Evolutionary conservation across 2,329 filamentous ascomycete genomes (phyloP).

Genomic region (Phaeomoniella chlamydospora): DNA sequence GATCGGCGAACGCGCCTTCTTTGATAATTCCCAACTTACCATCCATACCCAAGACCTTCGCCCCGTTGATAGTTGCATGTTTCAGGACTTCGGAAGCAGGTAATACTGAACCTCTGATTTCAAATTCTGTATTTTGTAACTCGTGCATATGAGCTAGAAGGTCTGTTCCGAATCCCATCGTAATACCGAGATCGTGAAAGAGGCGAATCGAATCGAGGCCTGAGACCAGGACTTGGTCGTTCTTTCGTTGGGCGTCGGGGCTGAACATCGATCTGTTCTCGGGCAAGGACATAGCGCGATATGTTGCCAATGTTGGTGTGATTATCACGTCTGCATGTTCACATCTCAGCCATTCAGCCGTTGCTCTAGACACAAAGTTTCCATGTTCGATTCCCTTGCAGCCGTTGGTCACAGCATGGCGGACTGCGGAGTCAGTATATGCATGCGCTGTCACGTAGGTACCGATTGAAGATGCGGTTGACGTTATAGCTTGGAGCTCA

Average conservation of each 20-base stretch:
- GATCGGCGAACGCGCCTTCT: slow-evolving; percentile 36
- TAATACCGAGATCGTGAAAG: slow-evolving; percentile 36
- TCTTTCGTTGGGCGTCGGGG: slow-evolving; percentile 32
- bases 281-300: slow-evolving; percentile 26
- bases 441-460: slow-evolving; percentile 45
- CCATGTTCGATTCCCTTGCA: slow-evolving; percentile 41
- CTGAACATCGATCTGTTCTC: slow-evolving; percentile 20
- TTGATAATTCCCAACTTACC: slow-evolving; percentile 34
- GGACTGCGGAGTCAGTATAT: slow-evolving; percentile 40
- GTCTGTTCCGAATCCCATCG: slow-evolving; percentile 42
- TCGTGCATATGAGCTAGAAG: slow-evolving; percentile 34
- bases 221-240: slow-evolving; percentile 30
- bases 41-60: slow-evolving; percentile 32
- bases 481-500: slow-evolving; percentile 40
- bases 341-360: slow-evolving; percentile 20
- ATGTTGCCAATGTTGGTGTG: slow-evolving; percentile 40
- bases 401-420: slow-evolving; percentile 40
- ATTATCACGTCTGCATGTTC: slow-evolving; percentile 13
- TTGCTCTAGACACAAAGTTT: slow-evolving; percentile 28
- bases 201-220: slow-evolving; percentile 34
- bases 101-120: slow-evolving; percentile 27
- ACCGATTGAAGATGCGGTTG: slow-evolving; percentile 31
- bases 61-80: slow-evolving; percentile 38
- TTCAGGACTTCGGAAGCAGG: slow-evolving; percentile 29
- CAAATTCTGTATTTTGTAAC: slow-evolving; percentile 36